Evolutionary conservation across 768 basidiomycete genomes (phyloP).

Genomic region (Collybia nuda): DNA sequence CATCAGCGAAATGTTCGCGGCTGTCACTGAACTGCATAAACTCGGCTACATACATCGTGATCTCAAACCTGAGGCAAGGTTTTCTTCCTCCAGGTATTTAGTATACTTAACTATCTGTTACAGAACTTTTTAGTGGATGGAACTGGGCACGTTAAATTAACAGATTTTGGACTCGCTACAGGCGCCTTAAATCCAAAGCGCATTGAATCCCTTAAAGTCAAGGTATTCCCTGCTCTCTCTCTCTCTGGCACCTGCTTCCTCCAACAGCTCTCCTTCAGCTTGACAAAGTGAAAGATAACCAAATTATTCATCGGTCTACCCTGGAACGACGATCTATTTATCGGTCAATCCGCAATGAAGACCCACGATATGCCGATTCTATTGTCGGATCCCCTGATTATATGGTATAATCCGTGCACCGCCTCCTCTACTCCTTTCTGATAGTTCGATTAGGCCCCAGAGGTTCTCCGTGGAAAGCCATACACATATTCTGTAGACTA

Average conservation of each 20-base stretch:
- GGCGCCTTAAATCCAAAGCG: constrained; percentile 92
- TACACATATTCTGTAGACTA: constrained; percentile 97
- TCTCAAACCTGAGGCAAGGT: constrained; percentile 88
- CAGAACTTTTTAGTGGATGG: constrained; percentile 97
- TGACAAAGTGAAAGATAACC: constrained; percentile 94
- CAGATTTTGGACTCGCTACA: constrained; percentile 97
- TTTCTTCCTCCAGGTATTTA: neutral
- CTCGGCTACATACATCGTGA: constrained; percentile 98
- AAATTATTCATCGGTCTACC: constrained; percentile 87
- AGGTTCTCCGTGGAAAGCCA: constrained; percentile 90
- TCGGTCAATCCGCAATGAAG: constrained; percentile 85
- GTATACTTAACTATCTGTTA: neutral
- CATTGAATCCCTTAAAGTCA: constrained; percentile 93
- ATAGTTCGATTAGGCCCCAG: constrained; percentile 54
- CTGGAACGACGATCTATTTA: constrained; percentile 94
- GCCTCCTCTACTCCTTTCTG: neutral
- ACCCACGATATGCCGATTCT: constrained; percentile 93
- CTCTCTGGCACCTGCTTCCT: neutral
- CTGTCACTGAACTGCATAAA: constrained; percentile 92
- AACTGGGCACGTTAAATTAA: constrained; percentile 94
- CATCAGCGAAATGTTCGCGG: constrained; percentile 96
- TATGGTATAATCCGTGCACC: constrained; percentile 56
- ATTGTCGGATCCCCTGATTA: constrained; percentile 99
- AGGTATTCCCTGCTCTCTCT: constrained; percentile 44
- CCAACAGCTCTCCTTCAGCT: constrained; percentile 48